phyloP scores from a whole-genome alignment of 805 yeast species.

The Kuraishia ogatae region DNA sequence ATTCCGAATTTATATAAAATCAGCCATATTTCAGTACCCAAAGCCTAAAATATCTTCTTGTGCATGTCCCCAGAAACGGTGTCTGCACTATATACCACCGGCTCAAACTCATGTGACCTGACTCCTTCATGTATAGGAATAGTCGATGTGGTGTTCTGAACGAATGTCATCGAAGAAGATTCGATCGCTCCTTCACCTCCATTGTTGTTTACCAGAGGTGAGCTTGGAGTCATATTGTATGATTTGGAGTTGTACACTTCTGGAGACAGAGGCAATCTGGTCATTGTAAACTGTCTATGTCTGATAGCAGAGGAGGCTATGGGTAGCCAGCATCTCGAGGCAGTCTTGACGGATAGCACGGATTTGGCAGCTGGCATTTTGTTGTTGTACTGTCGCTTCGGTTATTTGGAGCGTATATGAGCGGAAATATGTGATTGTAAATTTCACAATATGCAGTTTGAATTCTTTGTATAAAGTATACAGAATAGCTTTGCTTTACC shows the following conservation, averaged over 20 bases:
- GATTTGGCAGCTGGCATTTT: not conserved
- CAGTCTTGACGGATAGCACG: conserved; percentile 4
- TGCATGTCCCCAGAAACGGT: conserved; percentile 18
- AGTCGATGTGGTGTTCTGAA: conserved; percentile 13
- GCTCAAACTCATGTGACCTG: conserved; percentile 17
- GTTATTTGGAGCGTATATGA: too few species aligned
- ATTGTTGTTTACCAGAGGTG: conserved; percentile 17
- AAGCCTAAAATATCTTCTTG: conserved; percentile 7
- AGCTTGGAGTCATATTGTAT: not conserved
- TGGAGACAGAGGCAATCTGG: not conserved
- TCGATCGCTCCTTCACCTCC: conserved; percentile 20
- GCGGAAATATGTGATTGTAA: not conserved
- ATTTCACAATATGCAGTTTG: not conserved
- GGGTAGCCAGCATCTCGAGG: conserved; percentile 5
- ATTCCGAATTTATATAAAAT: too few species aligned
- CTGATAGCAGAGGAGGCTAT: not conserved
- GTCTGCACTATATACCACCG: conserved; percentile 20
- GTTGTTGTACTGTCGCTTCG: not conserved
- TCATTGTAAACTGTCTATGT: conserved; percentile 1
- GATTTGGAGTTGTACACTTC: not conserved
- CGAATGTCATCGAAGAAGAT: conserved; percentile 18
- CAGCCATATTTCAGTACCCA: not conserved
- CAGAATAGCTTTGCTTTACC: too few species aligned
- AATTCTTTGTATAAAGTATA: too few species aligned
- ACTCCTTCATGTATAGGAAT: not conserved